These are phyloP conservation scores for Asterionellopsis glacialis DNA, from an alignment of 108 stramenopile species.

Conservation along the genomic window DNA sequence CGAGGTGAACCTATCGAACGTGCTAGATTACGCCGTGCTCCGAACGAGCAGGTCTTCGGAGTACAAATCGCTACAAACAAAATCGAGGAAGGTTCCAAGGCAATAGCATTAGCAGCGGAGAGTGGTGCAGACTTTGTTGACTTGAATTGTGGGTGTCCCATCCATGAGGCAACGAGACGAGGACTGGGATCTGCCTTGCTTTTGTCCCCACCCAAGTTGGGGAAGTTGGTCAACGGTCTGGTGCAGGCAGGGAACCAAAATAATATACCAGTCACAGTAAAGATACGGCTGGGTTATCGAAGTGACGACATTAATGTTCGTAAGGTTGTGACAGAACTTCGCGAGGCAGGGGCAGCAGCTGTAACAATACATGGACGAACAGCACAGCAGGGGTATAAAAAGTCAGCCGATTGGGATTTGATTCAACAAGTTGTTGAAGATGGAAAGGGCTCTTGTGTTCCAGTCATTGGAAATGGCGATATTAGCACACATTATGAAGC, in stretches of 20 bases:
- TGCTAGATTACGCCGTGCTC: conserved; percentile 24
- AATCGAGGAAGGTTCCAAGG: conserved; percentile 26
- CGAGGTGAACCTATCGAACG: conserved; percentile 26
- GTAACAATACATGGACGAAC: conserved; percentile 44
- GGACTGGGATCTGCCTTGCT: conserved; percentile 37
- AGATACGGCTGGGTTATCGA: conserved; percentile 30
- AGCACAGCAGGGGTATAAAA: conserved; percentile 32
- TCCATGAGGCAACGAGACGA: conserved; percentile 36
- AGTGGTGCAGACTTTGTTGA: conserved; percentile 31
- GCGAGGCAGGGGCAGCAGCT: conserved; percentile 33
- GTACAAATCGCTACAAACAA: conserved; percentile 41
- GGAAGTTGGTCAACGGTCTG: conserved; percentile 30
- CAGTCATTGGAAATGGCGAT: conserved; percentile 47
- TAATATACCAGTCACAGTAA: conserved; percentile 35
- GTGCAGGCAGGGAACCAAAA: conserved; percentile 6
- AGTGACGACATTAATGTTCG: conserved; percentile 17
- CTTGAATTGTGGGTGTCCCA: conserved; percentile 52
- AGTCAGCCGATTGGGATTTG: conserved; percentile 31
- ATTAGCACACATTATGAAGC: conserved; percentile 40
- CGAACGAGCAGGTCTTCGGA: conserved; percentile 26
- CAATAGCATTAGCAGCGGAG: conserved; percentile 13
- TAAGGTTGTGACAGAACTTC: conserved; percentile 13
- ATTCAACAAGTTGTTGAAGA: conserved; percentile 28
- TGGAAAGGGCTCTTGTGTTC: conserved; percentile 14
- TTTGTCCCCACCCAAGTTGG: conserved; percentile 28